These are phyloP conservation scores for Nigrospora oryzae DNA, from an alignment of 2,329 filamentous ascomycete species.

Conservation along the genomic window DNA sequence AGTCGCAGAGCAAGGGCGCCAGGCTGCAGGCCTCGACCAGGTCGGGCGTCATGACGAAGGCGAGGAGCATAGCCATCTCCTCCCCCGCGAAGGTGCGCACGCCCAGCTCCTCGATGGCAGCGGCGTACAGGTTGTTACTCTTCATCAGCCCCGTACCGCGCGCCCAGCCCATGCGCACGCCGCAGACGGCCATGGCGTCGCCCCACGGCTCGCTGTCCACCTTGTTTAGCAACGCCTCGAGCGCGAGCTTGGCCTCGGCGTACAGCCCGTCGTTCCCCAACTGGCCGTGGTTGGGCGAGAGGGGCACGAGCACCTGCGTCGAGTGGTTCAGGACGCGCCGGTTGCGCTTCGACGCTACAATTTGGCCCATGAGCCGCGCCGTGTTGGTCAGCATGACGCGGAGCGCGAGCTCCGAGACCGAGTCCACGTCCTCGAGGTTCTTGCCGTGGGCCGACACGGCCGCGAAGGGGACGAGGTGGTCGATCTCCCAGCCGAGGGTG, in stretches of 20 bases:
- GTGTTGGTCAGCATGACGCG: conserved; percentile 99
- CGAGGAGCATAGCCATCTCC: conserved; percentile 96
- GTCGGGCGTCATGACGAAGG: conserved; percentile 87
- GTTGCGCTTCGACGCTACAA: conserved; percentile 84
- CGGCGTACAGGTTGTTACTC: conserved; percentile 93
- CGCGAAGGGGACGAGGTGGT: conserved; percentile 92
- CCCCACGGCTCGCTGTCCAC: conserved; percentile 98
- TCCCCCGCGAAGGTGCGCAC: conserved; percentile 98
- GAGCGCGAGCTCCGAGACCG: conserved; percentile 95
- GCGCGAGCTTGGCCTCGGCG: conserved; percentile 91
- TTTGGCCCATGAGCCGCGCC: conserved; percentile 76
- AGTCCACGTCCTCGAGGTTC: conserved; percentile 93
- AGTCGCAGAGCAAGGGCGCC: conserved; percentile 91
- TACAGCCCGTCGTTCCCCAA: conserved; percentile 97
- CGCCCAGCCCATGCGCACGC: conserved; percentile 98
- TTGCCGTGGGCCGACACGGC: conserved; percentile 96
- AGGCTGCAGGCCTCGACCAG: conserved; percentile 88
- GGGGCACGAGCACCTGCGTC: conserved; percentile 87
- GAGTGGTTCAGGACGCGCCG: conserved; percentile 95
- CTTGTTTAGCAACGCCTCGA: conserved; percentile 96
- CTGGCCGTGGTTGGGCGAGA: conserved; percentile 96
- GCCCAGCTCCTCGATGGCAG: conserved; percentile 91
- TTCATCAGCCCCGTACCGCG: conserved; percentile 96
- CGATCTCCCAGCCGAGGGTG: conserved; percentile 94
- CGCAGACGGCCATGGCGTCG: conserved; percentile 95